These are phyloP conservation scores for Suillus alpinus DNA, from an alignment of 768 basidiomycete genomes.

Conservation along the genomic window DNA sequence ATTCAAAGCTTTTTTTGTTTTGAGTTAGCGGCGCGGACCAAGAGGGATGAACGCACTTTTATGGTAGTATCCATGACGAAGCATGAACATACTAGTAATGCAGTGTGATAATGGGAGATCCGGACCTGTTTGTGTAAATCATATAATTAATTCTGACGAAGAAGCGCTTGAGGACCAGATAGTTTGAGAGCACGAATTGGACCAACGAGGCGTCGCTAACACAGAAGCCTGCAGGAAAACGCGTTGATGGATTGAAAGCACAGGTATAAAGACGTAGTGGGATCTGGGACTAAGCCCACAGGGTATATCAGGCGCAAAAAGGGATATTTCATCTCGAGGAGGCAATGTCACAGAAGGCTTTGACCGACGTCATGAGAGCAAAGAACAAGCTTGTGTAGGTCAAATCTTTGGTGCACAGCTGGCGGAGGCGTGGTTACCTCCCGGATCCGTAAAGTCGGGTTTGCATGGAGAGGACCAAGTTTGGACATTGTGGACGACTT, in stretches of 20 bases:
- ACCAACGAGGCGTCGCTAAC: slow-evolving; percentile 13
- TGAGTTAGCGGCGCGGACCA: not conserved
- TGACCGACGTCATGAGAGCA: slow-evolving; percentile 1
- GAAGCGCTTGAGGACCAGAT: slow-evolving; percentile 10
- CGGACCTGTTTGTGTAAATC: slow-evolving; percentile 10
- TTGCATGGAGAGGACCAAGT: slow-evolving; percentile 11
- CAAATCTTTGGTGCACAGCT: not conserved
- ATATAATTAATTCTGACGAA: slow-evolving; percentile 9
- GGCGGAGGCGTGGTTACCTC: slow-evolving; percentile 10
- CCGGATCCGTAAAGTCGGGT: slow-evolving; percentile 12
- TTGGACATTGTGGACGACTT: slow-evolving; percentile 17
- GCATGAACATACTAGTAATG: not conserved
- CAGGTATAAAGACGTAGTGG: slow-evolving; percentile 10
- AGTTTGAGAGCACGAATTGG: slow-evolving; percentile 14
- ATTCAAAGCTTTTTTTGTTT: not conserved
- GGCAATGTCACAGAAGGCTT: not conserved
- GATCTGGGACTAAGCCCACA: slow-evolving; percentile 1
- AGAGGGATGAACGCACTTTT: not conserved
- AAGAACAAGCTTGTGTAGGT: not conserved
- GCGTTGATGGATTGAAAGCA: slow-evolving; percentile 8
- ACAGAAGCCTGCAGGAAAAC: slow-evolving; percentile 6
- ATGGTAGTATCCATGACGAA: slow-evolving; percentile 20
- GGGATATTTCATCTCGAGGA: slow-evolving; percentile 5
- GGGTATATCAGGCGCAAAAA: slow-evolving; percentile 3
- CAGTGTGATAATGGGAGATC: slow-evolving; percentile 11